Conservation (phyloP, 495 filamentous ascomycete species). For the Chaetomium cochliodes region DNA sequence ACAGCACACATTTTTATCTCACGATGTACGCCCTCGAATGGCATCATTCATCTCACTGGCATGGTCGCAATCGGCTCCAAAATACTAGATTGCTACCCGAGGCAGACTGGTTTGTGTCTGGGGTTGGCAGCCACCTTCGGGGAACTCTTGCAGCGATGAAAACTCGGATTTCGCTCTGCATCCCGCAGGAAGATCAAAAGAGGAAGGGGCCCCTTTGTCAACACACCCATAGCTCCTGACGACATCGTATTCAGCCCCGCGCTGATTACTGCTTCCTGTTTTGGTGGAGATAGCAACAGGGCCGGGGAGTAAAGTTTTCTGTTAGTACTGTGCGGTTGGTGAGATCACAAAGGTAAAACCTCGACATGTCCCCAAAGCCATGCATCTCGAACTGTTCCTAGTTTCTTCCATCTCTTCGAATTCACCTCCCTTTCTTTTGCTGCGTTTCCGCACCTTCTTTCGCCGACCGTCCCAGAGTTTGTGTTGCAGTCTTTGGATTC, state of each 20-base stretch:
- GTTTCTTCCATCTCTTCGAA: neutral
- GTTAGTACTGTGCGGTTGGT: neutral
- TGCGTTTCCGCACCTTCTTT: neutral
- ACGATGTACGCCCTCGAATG: neutral
- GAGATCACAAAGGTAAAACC: neutral
- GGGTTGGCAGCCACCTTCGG: neutral
- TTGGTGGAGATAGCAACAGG: neutral
- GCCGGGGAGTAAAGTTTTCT: neutral
- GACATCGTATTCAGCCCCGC: constrained; percentile 19
- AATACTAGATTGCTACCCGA: neutral
- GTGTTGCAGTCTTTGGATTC: constrained; percentile 5
- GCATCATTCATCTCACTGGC: neutral
- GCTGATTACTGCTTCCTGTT: constrained; percentile 8
- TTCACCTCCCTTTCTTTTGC: neutral
- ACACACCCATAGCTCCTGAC: neutral
- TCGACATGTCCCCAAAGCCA: neutral
- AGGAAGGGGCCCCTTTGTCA: neutral
- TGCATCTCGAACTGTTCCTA: neutral
- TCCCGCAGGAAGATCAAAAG: neutral
- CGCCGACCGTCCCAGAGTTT: neutral
- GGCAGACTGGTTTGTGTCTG: neutral
- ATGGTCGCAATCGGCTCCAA: neutral
- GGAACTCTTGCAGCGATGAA: neutral
- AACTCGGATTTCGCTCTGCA: neutral
- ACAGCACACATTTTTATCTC: neutral